A percentile compares a stretch with the other conserved stretches of the same genome.
Conservation (phyloP, 2,329 filamentous ascomycete genomes). For the Fusarium euwallaceae region DNA sequence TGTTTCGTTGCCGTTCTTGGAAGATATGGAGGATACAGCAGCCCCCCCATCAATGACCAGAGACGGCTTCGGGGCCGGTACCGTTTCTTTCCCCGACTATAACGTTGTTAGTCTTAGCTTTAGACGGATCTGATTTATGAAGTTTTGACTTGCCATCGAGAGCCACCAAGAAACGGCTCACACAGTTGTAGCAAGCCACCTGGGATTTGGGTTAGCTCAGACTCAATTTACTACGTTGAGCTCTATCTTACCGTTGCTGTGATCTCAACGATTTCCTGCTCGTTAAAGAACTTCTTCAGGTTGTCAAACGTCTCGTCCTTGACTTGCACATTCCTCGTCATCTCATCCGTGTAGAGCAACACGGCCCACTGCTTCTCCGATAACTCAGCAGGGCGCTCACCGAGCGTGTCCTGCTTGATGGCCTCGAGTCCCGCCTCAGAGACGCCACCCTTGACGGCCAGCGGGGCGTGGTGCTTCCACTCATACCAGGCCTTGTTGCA, state of each 20-base stretch:
- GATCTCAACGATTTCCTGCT: constrained; percentile 84
- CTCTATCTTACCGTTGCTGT: constrained; percentile 73
- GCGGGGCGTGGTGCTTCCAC: constrained; percentile 82
- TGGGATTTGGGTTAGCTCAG: constrained; percentile 45
- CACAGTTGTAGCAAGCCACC: constrained; percentile 84
- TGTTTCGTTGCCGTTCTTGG: constrained; percentile 18
- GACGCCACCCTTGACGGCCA: constrained; percentile 71
- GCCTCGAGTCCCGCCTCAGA: constrained; percentile 62
- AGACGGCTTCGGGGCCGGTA: constrained; percentile 60
- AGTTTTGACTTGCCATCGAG: constrained; percentile 73
- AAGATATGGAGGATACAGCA: constrained; percentile 10
- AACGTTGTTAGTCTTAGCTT: constrained; percentile 45
- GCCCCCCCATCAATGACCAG: constrained; percentile 49
- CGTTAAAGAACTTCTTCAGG: constrained; percentile 72
- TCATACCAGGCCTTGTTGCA: constrained; percentile 89
- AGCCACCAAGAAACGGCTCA: constrained; percentile 86
- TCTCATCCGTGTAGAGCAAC: constrained; percentile 82
- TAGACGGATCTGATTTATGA: constrained; percentile 19
- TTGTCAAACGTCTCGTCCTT: constrained; percentile 75
- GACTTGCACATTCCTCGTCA: constrained; percentile 82
- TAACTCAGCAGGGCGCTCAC: constrained; percentile 56
- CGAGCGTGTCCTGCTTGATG: constrained; percentile 53
- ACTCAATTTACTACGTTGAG: neutral
- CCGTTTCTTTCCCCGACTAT: constrained; percentile 70
- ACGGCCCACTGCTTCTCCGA: constrained; percentile 75